Evolutionary conservation across 805 yeast genomes (phyloP).

Genomic region (Cyberlindnera nakhonratchasimensis): DNA sequence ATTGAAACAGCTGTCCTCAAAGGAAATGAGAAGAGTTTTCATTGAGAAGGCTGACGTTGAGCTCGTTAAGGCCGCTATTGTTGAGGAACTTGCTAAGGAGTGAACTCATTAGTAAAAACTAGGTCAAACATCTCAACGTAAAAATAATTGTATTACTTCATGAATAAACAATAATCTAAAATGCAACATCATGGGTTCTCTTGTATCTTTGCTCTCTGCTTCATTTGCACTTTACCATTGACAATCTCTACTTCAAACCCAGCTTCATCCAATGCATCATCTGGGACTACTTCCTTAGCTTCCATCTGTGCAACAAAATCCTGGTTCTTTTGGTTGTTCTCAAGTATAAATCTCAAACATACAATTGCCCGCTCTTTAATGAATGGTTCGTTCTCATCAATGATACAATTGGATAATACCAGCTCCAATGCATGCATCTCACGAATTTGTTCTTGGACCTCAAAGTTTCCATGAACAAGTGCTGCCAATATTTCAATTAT

Average conservation of each 20-base stretch:
- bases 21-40: conserved; percentile 71
- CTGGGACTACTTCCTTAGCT: conserved; percentile 62
- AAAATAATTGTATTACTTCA: neutral
- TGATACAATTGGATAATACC: conserved; percentile 73
- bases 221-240: conserved; percentile 66
- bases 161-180: neutral
- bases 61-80: conserved; percentile 70
- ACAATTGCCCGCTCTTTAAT: conserved; percentile 81
- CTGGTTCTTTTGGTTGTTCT: conserved; percentile 67
- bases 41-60: conserved; percentile 72
- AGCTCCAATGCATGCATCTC: conserved; percentile 65
- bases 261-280: conserved; percentile 57
- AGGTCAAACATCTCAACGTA: neutral
- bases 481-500: conserved; percentile 64
- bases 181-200: conserved; percentile 4
- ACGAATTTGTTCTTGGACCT: conserved; percentile 66
- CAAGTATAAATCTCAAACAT: conserved; percentile 67
- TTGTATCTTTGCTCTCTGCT: conserved; percentile 28
- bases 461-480: conserved; percentile 46
- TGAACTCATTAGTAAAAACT: too few species aligned
- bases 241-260: conserved; percentile 75
- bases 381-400: conserved; percentile 86
- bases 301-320: conserved; percentile 71
- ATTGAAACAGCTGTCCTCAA: conserved; percentile 62
- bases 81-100: conserved; percentile 57